These are phyloP conservation scores for Colletotrichum phormii DNA, from an alignment of 2,329 filamentous ascomycete species.

Conservation along the genomic window DNA sequence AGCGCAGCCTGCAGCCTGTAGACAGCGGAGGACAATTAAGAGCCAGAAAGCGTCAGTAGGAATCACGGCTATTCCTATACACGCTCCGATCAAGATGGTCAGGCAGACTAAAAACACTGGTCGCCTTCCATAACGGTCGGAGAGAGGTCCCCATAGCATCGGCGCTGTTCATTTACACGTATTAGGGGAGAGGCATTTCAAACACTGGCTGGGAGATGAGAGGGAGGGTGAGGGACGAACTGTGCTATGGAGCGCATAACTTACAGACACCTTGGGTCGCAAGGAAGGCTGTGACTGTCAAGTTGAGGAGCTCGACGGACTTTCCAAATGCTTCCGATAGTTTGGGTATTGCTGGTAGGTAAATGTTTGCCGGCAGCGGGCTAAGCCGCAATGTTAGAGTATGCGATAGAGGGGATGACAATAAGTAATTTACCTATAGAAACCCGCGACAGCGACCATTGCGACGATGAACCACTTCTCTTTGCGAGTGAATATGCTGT, in stretches of 20 bases:
- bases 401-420: too few relatives aligned
- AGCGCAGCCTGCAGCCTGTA: slow-evolving; percentile 48
- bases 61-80: slow-evolving; percentile 47
- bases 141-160: slow-evolving; percentile 50
- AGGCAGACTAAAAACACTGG: slow-evolving; percentile 46
- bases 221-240: too few relatives aligned
- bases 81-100: slow-evolving; percentile 45
- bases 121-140: slow-evolving; percentile 47
- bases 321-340: slow-evolving; percentile 43
- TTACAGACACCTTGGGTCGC: slow-evolving; percentile 44
- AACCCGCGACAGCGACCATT: slow-evolving; percentile 43
- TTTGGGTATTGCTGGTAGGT: slow-evolving; percentile 47
- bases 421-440: slow-evolving; percentile 36
- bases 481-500: slow-evolving; percentile 40
- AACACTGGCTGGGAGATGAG: too few relatives aligned
- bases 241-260: background rate
- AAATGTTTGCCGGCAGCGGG: slow-evolving; percentile 49
- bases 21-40: slow-evolving; percentile 44
- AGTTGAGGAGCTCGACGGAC: slow-evolving; percentile 46
- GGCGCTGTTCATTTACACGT: slow-evolving; percentile 36
- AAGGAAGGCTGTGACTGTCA: slow-evolving; percentile 47
- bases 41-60: slow-evolving; percentile 47
- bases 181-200: background rate
- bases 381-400: slow-evolving; percentile 30
- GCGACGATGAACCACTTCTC: slow-evolving; percentile 44